Base-by-base conservation (phyloP, 345 rosid species). In the Psidium guajava region DNA sequence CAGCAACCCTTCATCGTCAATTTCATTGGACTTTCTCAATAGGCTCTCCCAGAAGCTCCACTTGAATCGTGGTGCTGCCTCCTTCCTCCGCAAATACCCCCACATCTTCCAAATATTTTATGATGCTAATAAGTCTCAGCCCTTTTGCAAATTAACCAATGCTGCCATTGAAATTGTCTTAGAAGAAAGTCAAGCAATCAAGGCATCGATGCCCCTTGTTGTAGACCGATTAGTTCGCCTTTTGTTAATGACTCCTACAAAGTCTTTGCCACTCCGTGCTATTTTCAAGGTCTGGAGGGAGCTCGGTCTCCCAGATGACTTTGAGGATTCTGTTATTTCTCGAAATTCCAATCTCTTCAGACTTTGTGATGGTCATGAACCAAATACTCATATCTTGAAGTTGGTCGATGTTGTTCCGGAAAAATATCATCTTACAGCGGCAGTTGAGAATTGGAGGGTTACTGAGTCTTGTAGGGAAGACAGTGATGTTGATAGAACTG, bases 241-340 rank as follows among this genome's bases (percentile, higher is more conserved):
- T 84, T 86, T 97, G 83, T 91, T 90, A 6, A 93, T 97, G 94
- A 94, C 98, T 0, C 54, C 86, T 7, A 89, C 96, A 15, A 93
- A 92, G 77, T 92, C 98, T 0, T 57, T 96, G 89, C 98, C 99
- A 2, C 95, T 96, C 52, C 94, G 96, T 50, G 96, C 98, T 21
- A 36, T 36, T 85, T 97, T 95, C 85, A 96, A 97, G 90, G 98
- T 96, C 22, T 97, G 98, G 99, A 95, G 95, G 91, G 98, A 97
- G 82, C 90, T 95, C 74, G 96, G 98, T 11, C 95, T 97, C 82
- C 99, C 99, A 3, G 98, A 95, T 91, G 96, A 96, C 74, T 96
- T 96, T 86, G 99, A 97, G 89, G 96, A 94, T 85, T 95, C 99
- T 11, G 94, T 96, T 55, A 94, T 96, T 51, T 86, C 88, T 27